These are phyloP conservation scores for Dacryopinax spathularia DNA, from an alignment of 768 basidiomycete species.

Conservation along the genomic window DNA sequence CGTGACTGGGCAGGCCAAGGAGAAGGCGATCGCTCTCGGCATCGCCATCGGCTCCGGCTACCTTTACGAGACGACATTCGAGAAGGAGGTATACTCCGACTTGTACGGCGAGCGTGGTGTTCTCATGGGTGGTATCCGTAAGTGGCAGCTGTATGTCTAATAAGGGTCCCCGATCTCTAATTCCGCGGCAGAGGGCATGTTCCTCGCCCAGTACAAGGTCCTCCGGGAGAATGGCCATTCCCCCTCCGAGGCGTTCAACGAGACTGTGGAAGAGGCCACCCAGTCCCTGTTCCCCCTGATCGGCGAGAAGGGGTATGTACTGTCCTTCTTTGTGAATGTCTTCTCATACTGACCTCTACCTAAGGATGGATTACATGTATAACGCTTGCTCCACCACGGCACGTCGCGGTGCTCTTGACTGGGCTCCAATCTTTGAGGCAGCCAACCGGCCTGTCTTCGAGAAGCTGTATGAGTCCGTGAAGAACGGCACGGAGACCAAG, in stretches of 20 bases:
- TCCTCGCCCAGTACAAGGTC: conserved; percentile 97
- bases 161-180: neutral
- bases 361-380: conserved; percentile 93
- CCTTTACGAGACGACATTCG: conserved; percentile 96
- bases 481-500: conserved; percentile 90
- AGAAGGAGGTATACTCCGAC: conserved; percentile 99
- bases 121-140: conserved; percentile 93
- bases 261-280: conserved; percentile 99
- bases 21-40: conserved; percentile 89
- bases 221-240: conserved; percentile 92
- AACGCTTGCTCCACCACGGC: conserved; percentile 98
- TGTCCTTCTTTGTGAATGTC: neutral
- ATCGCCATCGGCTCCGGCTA: conserved; percentile 94
- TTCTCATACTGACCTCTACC: neutral
- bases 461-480: conserved; percentile 85
- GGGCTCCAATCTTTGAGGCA: conserved; percentile 93
- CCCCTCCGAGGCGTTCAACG: conserved; percentile 98
- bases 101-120: conserved; percentile 99
- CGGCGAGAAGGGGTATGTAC: conserved; percentile 71
- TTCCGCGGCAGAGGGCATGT: conserved; percentile 65
- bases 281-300: conserved; percentile 96
- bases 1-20: conserved; percentile 92
- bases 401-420: conserved; percentile 96
- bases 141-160: conserved; percentile 19
- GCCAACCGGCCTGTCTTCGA: conserved; percentile 92